These are phyloP conservation scores for Phytopythium helicoides DNA, from an alignment of 352 stramenopile genomes.

Conservation along the genomic window DNA sequence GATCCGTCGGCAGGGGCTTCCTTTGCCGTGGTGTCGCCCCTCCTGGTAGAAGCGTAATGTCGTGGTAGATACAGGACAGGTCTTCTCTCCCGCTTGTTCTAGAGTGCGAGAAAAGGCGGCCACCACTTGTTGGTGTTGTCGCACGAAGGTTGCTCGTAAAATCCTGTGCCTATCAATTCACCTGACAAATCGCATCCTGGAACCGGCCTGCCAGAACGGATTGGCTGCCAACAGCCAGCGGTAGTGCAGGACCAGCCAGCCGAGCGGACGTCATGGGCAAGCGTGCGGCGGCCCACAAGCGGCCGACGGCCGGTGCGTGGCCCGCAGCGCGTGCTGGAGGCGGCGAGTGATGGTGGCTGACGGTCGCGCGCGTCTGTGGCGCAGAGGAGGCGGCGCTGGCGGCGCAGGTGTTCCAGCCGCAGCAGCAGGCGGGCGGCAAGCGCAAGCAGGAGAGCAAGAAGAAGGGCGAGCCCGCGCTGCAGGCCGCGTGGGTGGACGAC, in stretches of 20 bases:
- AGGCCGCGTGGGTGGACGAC: conserved; percentile 85
- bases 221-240: not conserved
- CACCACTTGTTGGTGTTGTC: not conserved
- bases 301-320: conserved; percentile 18
- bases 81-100: not conserved
- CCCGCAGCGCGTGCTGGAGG: not conserved
- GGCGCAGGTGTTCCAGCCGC: conserved; percentile 52
- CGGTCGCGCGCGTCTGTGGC: not conserved
- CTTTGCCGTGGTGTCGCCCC: too few species aligned
- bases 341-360: not conserved
- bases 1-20: too few species aligned
- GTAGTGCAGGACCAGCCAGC: not conserved
- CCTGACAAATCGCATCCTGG: too few species aligned
- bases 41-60: too few species aligned
- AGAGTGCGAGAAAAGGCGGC: not conserved
- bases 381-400: conserved; percentile 56
- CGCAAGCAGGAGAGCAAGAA: conserved; percentile 18
- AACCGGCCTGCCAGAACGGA: not conserved
- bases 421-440: conserved; percentile 15
- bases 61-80: too few species aligned
- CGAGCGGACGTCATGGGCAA: conserved; percentile 40
- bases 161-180: too few species aligned
- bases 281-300: conserved; percentile 21
- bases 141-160: not conserved
- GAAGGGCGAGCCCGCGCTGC: conserved; percentile 19